These are phyloP conservation scores for Cladobotryum mycophilum DNA, from an alignment of 2,329 filamentous ascomycete genomes.

Conservation along the genomic window DNA sequence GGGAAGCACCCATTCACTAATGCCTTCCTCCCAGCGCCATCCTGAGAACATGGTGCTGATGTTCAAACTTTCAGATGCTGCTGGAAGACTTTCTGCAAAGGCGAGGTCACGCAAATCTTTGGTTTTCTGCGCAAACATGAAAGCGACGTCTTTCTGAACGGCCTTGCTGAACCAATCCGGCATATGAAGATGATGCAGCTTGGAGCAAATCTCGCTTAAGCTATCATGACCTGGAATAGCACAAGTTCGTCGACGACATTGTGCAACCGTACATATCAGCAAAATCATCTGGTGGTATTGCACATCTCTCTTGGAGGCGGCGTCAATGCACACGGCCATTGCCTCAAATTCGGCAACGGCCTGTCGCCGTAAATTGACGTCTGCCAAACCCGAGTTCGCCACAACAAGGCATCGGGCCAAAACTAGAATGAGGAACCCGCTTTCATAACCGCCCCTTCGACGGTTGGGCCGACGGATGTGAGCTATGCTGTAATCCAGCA, in stretches of 20 bases:
- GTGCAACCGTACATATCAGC: constrained; percentile 41
- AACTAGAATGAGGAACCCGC: constrained; percentile 19
- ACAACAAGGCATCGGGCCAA: constrained; percentile 24
- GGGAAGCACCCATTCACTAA: constrained; percentile 33
- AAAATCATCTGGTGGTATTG: constrained; percentile 26
- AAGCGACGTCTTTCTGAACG: constrained; percentile 42
- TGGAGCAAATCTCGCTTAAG: constrained; percentile 35
- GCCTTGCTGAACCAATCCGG: constrained; percentile 27
- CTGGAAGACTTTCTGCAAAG: constrained; percentile 42
- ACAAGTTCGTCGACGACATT: constrained; percentile 39
- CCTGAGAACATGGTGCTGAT: constrained; percentile 26
- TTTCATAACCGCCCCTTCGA: constrained; percentile 5
- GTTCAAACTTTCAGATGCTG: constrained; percentile 6
- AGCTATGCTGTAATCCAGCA: constrained; percentile 21
- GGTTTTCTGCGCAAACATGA: constrained; percentile 46
- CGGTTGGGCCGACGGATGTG: constrained; percentile 13
- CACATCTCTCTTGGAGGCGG: constrained; percentile 9
- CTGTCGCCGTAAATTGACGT: constrained; percentile 10
- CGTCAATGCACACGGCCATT: constrained; percentile 13
- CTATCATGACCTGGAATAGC: constrained; percentile 31
- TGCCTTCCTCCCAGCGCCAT: constrained; percentile 36
- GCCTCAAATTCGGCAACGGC: constrained; percentile 18
- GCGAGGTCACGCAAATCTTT: constrained; percentile 47
- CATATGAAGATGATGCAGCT: constrained; percentile 30
- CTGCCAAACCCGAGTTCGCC: constrained; percentile 12